Conservation (phyloP, 1,284 basidiomycete genomes). For the Puccinia hordei region DNA sequence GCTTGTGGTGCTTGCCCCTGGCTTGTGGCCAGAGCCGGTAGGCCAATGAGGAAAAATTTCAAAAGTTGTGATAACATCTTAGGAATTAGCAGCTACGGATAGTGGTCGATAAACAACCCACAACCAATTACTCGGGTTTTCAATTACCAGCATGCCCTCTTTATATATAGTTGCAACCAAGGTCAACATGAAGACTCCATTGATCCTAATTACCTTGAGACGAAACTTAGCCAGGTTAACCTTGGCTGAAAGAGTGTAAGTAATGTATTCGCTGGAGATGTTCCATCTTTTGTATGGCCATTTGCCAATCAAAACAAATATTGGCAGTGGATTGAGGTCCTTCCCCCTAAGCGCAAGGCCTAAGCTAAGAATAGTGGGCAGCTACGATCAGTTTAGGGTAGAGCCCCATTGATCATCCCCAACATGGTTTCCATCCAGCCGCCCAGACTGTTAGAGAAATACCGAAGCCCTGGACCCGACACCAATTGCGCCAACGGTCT, state of each 20-base stretch:
- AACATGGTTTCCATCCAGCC: no score
- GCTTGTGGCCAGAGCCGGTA: slow-evolving; percentile 6
- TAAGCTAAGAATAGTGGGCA: no score
- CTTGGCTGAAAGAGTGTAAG: not conserved
- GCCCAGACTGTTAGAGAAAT: no score
- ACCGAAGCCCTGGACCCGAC: no score
- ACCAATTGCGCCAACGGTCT: no score
- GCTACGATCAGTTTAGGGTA: no score
- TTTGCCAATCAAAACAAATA: no score
- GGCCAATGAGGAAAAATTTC: not conserved
- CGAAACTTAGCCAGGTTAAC: not conserved
- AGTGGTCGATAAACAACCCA: not conserved
- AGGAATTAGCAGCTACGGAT: not conserved
- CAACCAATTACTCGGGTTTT: not conserved
- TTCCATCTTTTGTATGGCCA: not conserved
- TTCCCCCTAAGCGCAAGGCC: no score
- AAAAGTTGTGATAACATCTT: not conserved
- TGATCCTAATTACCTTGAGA: not conserved
- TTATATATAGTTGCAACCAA: not conserved
- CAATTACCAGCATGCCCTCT: not conserved
- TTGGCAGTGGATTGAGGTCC: no score
- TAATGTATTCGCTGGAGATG: not conserved
- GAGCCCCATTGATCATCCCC: no score
- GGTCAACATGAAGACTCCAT: not conserved
- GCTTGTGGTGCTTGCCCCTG: not conserved